Evolutionary conservation across 495 filamentous ascomycete species (phyloP).

Genomic region (Hypoxylon fuscum): DNA sequence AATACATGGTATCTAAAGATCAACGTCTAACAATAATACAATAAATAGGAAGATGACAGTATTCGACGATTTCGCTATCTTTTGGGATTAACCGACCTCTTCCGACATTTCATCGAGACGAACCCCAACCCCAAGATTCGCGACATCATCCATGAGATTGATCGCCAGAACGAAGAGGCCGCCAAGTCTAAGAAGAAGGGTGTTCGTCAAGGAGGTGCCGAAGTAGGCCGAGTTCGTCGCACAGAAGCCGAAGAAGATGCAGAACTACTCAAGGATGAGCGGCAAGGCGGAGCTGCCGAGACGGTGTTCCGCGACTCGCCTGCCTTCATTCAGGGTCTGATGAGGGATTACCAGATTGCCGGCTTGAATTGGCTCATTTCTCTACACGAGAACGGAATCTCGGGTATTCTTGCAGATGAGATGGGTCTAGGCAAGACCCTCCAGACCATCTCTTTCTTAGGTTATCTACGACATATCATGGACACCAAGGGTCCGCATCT

Average conservation of each 20-base stretch:
- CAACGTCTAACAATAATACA: slow-evolving; percentile 34
- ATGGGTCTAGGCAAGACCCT: slow-evolving; percentile 98
- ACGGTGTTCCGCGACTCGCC: slow-evolving; percentile 95
- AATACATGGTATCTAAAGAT: neutral
- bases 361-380: slow-evolving; percentile 99
- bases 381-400: slow-evolving; percentile 97
- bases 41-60: slow-evolving; percentile 88
- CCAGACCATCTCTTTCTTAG: slow-evolving; percentile 93
- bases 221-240: slow-evolving; percentile 78
- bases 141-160: slow-evolving; percentile 91
- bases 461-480: slow-evolving; percentile 89
- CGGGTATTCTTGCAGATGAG: slow-evolving; percentile 95
- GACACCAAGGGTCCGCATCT: slow-evolving; percentile 93
- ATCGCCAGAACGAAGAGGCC: slow-evolving; percentile 86
- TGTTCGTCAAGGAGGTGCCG: slow-evolving; percentile 84
- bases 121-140: slow-evolving; percentile 93
- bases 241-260: slow-evolving; percentile 99
- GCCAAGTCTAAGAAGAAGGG: slow-evolving; percentile 74
- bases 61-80: slow-evolving; percentile 96
- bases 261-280: slow-evolving; percentile 91
- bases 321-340: slow-evolving; percentile 82
- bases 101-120: slow-evolving; percentile 98
- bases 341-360: slow-evolving; percentile 96
- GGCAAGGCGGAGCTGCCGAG: slow-evolving; percentile 81
- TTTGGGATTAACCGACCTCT: slow-evolving; percentile 93